Evolutionary conservation across 2,329 filamentous ascomycete genomes (phyloP).

Genomic region (Cladosporium sp.): DNA sequence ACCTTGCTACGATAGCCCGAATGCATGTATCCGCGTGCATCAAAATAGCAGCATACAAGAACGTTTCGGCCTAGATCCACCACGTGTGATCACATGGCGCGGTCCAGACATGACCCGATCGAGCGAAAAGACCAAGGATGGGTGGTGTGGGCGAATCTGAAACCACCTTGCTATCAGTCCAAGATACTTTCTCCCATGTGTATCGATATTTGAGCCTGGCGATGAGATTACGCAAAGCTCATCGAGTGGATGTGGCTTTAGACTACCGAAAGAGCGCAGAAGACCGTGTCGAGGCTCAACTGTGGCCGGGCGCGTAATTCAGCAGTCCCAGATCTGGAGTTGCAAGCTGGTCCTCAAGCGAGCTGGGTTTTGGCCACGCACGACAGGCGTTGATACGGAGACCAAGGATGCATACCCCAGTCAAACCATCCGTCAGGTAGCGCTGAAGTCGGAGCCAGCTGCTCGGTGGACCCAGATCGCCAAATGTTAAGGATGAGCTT

Average conservation of each 20-base stretch:
- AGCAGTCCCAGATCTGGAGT: background rate
- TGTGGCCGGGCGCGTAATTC: background rate
- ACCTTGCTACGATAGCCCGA: too few species aligned
- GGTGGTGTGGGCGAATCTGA: too few species aligned
- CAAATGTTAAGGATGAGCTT: background rate
- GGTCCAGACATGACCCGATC: too few species aligned
- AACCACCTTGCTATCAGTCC: too few species aligned
- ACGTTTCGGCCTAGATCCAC: too few species aligned
- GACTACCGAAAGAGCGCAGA: slow-evolving; percentile 3
- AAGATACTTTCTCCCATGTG: too few species aligned
- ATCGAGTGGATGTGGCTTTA: slow-evolving; percentile 1
- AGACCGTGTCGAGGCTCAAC: background rate
- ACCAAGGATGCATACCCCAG: background rate
- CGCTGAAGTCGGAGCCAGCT: background rate
- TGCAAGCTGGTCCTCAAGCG: background rate
- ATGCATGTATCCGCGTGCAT: too few species aligned
- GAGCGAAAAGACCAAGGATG: too few species aligned
- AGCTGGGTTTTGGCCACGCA: background rate
- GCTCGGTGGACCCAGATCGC: background rate
- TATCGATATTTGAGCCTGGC: too few species aligned
- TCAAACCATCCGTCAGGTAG: background rate
- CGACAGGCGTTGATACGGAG: background rate
- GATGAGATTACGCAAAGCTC: background rate
- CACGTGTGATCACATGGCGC: too few species aligned
- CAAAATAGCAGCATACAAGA: background rate